Base-by-base conservation (phyloP, 2,329 filamentous ascomycete genomes). In the Westerdykella aurantiaca region DNA sequence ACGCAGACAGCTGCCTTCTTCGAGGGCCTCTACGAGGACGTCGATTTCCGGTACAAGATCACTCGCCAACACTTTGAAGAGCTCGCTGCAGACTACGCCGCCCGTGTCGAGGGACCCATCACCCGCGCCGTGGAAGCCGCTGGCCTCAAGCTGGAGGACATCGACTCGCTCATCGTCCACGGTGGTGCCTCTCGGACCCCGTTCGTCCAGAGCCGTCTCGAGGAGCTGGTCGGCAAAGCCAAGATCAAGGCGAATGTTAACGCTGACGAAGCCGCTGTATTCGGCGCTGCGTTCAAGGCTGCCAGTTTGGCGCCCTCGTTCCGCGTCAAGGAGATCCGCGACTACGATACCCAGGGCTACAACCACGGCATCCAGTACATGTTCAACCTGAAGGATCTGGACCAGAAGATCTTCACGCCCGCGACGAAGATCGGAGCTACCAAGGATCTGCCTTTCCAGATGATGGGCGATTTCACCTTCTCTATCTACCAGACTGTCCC, bases 211-310 rank as follows among this genome's bases (percentile, higher is more conserved):
- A 91, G 84, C 69, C 79, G 85, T 57, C 80, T 98, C 13, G 89
- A 96, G 70, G 80, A 81, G 49, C 69, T 86, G 35, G 79, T 83
- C 40, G 86, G 87, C 31, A 69, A 82, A 6, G 81, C 85, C 41
- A 96, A 95, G 74, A 76, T 98, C 47, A 85, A 89, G 52, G 86
- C 84, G 61, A 98, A 94, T 58, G 93, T 98, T 63, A 98, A 98
- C 71, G 86, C 91, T 10, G 93, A 98, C 60, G 93, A 98, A 70
- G 86, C 93, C 18, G 93, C 93, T 40, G 93, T 95, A 9, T 95
- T 97, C 67, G 93, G 93, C 57, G 91, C 93, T 43, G 90, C 86
- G 22, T 97, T 98, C 77, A 88, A 90, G 63, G 93, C 88, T 40
- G 93, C 93, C 41, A 82, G 88, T 56, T 77, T 98, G 46, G 96